Evolutionary conservation across 345 rosid genomes (phyloP).

Genomic region (Citrus unshiu): DNA sequence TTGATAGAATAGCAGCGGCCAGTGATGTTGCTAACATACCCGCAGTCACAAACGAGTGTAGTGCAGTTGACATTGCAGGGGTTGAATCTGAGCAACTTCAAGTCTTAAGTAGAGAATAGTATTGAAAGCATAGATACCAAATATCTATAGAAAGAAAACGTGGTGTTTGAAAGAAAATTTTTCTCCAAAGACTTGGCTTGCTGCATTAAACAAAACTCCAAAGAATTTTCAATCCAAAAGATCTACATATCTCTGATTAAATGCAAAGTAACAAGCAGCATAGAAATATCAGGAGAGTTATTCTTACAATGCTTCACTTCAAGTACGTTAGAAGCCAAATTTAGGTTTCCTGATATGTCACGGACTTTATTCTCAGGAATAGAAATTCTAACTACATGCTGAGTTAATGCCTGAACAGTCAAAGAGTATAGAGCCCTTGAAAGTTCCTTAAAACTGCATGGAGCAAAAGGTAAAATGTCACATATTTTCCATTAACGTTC

Average conservation of each 20-base stretch:
- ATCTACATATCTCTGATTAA: neutral
- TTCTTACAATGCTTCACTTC: slow-evolving; percentile 46
- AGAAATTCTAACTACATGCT: slow-evolving; percentile 27
- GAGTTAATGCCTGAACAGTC: slow-evolving; percentile 27
- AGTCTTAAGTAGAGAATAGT: slow-evolving; percentile 10
- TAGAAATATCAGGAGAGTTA: neutral
- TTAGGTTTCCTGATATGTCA: slow-evolving; percentile 51
- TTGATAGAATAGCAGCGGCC: slow-evolving; percentile 40
- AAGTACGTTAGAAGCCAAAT: slow-evolving; percentile 40
- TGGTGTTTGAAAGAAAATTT: neutral
- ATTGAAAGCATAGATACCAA: neutral
- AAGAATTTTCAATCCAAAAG: neutral
- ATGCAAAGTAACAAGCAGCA: neutral
- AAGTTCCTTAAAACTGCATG: slow-evolving; percentile 36
- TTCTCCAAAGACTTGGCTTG: neutral
- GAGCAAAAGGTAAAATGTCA: slow-evolving; percentile 5
- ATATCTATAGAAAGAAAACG: neutral
- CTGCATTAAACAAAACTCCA: neutral
- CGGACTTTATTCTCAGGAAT: slow-evolving; percentile 39
- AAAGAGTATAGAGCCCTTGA: slow-evolving; percentile 52
- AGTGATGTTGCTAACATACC: slow-evolving; percentile 50
- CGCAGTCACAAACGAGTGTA: slow-evolving; percentile 47
- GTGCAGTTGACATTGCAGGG: slow-evolving; percentile 39
- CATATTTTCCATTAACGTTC: neutral
- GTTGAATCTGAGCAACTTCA: slow-evolving; percentile 28